Evolutionary conservation across 192 early-diverging fungal genomes (phyloP), one percentile per base, ranked within the genome.

Genomic region (Backusella macrospora): DNA sequence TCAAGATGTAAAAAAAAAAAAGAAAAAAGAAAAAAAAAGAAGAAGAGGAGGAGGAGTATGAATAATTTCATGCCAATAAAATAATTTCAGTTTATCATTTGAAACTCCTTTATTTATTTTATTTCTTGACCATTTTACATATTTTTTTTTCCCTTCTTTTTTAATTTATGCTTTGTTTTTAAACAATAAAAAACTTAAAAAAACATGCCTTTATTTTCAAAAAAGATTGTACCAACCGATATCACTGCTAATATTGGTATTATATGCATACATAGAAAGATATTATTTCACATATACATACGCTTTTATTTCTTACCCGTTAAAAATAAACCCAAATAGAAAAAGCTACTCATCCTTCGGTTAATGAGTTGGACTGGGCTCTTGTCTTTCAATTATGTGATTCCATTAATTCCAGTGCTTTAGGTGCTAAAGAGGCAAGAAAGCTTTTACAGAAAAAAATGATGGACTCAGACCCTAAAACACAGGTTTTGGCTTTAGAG

Each of bases 401-500:
- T 48, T 55, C 66, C 6, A 55, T 81, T 15, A 75, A 77, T 23
- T 67, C 46, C 1, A 62, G 76, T 34, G 80, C 78, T 9, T 63
- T 78, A 48, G 80, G 80, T 12, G 80, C 76, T 15, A 81, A 81
- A 69, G 80, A 81, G 63, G 80, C 80, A 18, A 67, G 80, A 44
- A 81, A 81, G 39, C 63, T 78, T 5, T 72, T 81, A n/a, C 80
- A 81, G 49, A 81, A 78, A 55, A 81, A 81, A 29, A 77, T 74
- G 68, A 43, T 75, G 6, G 26, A 40, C 1, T 47, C 16, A 5
- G 69, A 78, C n/a, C 42, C 68, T 10, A 66, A 78, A 13, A 75
- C 65, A 0, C 76, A 81, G 29, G 65, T 72, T 6, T 38, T 81
- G 7, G 62, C 73, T 34, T 67, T 81, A 1, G 70, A 77, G 68